These are phyloP conservation scores for Diaporthe vaccinii DNA, from an alignment of 2,329 filamentous ascomycete genomes.

Conservation along the genomic window DNA sequence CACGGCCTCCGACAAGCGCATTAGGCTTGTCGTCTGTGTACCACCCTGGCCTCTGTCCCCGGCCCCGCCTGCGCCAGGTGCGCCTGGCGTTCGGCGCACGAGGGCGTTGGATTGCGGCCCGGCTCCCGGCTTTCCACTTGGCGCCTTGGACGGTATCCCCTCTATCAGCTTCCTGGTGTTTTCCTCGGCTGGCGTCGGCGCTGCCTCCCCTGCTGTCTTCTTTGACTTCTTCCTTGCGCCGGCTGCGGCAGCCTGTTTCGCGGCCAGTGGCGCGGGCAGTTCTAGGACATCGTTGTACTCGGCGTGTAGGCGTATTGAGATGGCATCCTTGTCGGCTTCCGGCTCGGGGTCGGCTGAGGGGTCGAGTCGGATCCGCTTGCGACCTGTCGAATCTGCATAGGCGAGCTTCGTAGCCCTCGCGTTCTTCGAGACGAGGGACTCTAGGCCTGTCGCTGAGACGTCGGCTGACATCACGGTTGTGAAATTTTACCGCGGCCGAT, in stretches of 20 bases:
- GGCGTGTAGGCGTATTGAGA: constrained; percentile 71
- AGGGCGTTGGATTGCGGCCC: constrained; percentile 52
- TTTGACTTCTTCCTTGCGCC: constrained; percentile 74
- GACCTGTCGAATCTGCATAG: constrained; percentile 51
- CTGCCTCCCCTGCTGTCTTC: constrained; percentile 56
- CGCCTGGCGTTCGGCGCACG: constrained; percentile 50
- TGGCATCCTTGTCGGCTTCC: constrained; percentile 56
- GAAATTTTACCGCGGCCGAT: constrained; percentile 30
- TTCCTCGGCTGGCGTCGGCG: constrained; percentile 51
- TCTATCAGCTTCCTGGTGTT: constrained; percentile 78
- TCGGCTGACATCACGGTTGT: constrained; percentile 48
- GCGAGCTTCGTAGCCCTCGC: constrained; percentile 56
- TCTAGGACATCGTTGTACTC: constrained; percentile 86
- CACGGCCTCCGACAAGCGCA: constrained; percentile 48
- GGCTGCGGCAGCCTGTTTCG: constrained; percentile 79
- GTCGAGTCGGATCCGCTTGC: constrained; percentile 53
- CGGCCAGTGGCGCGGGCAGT: constrained; percentile 82
- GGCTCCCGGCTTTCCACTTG: constrained; percentile 43
- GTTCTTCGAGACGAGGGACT: constrained; percentile 56
- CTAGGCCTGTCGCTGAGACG: constrained; percentile 50
- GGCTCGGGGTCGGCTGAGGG: constrained; percentile 56
- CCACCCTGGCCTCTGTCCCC: constrained; percentile 49
- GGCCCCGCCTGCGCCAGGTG: constrained; percentile 43
- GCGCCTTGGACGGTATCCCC: constrained; percentile 64
- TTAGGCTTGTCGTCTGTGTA: constrained; percentile 54